These are phyloP conservation scores for Penicillium parvum DNA, from an alignment of 495 filamentous ascomycete genomes.

Conservation along the genomic window DNA sequence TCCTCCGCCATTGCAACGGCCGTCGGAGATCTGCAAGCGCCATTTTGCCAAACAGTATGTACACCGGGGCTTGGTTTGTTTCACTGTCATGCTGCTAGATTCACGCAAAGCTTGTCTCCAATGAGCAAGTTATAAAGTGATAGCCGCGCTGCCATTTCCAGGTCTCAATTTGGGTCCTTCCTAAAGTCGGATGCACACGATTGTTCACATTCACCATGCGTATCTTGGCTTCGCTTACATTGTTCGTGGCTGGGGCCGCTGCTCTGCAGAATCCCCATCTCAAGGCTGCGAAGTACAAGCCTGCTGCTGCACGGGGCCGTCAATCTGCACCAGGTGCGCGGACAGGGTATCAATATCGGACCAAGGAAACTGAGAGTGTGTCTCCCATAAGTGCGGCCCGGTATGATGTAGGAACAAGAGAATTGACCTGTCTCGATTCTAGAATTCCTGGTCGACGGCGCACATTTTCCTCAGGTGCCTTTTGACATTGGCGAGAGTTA, in stretches of 20 bases:
- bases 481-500: slow-evolving; percentile 78
- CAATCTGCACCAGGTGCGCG: neutral
- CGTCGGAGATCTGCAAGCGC: no score
- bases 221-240: slow-evolving; percentile 2
- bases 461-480: slow-evolving; percentile 62
- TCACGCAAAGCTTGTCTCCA: no score
- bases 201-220: slow-evolving; percentile 10
- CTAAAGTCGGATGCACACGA: no score
- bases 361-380: slow-evolving; percentile 15
- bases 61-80: no score
- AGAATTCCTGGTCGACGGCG: slow-evolving; percentile 64
- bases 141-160: no score
- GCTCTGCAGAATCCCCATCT: slow-evolving; percentile 18
- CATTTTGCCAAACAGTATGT: no score
- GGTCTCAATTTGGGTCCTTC: no score
- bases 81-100: no score
- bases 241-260: slow-evolving; percentile 4
- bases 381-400: neutral
- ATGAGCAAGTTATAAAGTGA: no score
- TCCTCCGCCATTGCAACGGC: no score
- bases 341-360: slow-evolving; percentile 12
- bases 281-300: slow-evolving; percentile 8
- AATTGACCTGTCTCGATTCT: neutral
- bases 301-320: neutral
- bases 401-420: neutral